phyloP scores from a whole-genome alignment of 2,329 filamentous ascomycete species.

The Aspergillus arachidicola region DNA sequence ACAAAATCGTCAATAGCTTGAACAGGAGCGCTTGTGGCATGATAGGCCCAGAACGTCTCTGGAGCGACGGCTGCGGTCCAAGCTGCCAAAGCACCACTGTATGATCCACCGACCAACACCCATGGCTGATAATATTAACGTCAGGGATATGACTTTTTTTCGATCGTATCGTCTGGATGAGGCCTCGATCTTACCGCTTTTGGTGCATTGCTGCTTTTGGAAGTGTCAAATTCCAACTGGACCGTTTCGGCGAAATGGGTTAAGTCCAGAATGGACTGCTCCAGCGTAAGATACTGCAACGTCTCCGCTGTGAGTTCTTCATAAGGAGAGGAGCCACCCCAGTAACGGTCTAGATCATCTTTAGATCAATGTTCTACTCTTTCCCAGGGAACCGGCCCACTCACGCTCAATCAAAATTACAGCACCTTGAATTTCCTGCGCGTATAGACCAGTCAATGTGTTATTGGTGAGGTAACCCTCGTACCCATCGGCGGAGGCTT shows the following conservation, averaged over 20 bases:
- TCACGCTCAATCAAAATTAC: slow-evolving; percentile 58
- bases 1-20: slow-evolving; percentile 58
- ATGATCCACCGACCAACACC: slow-evolving; percentile 60
- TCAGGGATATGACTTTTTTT: slow-evolving; percentile 40
- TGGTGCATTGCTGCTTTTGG: not conserved
- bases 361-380: not conserved
- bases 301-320: slow-evolving; percentile 54
- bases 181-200: not conserved
- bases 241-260: slow-evolving; percentile 58
- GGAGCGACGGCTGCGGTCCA: slow-evolving; percentile 58
- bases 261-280: slow-evolving; percentile 58
- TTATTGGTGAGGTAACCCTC: slow-evolving; percentile 54
- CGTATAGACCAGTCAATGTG: slow-evolving; percentile 54
- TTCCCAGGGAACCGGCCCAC: slow-evolving; percentile 14
- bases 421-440: slow-evolving; percentile 57
- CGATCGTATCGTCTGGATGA: too few relatives aligned
- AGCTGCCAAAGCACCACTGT: slow-evolving; percentile 58
- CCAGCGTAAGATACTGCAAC: slow-evolving; percentile 57
- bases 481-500: slow-evolving; percentile 52
- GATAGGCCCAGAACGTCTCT: slow-evolving; percentile 64
- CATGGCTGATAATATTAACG: slow-evolving; percentile 47
- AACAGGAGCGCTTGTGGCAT: slow-evolving; percentile 59
- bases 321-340: slow-evolving; percentile 59
- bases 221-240: slow-evolving; percentile 47
- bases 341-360: slow-evolving; percentile 55